A percentile compares a stretch with the other conserved stretches of the same genome.
These are phyloP conservation scores for Pseudopithomyces maydicus DNA, from an alignment of 2,329 filamentous ascomycete species.

Conservation along the genomic window DNA sequence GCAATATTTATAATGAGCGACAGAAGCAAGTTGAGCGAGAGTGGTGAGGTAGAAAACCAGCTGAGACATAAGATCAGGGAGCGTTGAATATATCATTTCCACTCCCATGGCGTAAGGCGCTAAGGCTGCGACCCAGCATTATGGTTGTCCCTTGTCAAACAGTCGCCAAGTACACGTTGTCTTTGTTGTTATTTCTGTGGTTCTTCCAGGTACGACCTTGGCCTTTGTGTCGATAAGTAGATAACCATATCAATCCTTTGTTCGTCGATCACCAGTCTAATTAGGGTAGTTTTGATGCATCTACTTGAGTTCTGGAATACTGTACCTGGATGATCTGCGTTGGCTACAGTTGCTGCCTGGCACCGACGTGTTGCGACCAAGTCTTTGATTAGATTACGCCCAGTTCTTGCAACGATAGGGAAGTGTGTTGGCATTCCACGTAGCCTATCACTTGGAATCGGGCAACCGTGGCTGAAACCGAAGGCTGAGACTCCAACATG, in stretches of 20 bases:
- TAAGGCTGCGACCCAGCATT: background rate
- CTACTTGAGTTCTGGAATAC: background rate
- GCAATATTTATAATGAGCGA: background rate
- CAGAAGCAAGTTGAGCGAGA: background rate
- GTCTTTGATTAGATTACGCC: no score
- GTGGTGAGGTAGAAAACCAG: background rate
- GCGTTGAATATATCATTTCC: conserved; percentile 1
- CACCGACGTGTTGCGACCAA: no score
- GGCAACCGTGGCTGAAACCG: conserved; percentile 1
- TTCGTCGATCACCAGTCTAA: background rate
- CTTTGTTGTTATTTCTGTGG: background rate
- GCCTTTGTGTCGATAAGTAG: background rate
- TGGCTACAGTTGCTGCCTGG: background rate
- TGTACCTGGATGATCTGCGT: background rate
- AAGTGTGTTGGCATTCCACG: no score
- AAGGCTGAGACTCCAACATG: background rate
- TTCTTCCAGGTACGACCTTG: background rate
- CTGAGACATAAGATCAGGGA: background rate
- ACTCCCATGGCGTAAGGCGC: background rate
- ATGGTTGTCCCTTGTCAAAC: background rate
- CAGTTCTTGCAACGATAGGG: no score
- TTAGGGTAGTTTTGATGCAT: background rate
- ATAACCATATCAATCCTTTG: background rate
- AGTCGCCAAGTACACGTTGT: background rate
- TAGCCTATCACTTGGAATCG: background rate